Evolutionary conservation across 2,329 filamentous ascomycete genomes (phyloP), one percentile per base, ranked within the genome.

Genomic region (Fusarium avenaceum): DNA sequence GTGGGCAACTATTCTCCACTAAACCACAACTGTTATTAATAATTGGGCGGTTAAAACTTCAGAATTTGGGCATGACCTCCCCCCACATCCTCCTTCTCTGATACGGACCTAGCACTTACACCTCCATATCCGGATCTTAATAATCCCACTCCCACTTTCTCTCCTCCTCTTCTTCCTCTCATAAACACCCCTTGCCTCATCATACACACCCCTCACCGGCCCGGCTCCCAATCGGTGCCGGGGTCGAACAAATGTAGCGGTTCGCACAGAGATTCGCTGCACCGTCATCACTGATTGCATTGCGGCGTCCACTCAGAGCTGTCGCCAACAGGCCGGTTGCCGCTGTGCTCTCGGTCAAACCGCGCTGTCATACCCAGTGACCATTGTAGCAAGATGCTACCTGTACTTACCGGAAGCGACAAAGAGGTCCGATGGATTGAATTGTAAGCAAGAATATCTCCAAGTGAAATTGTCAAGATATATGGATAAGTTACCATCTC

Each of bases 151-250:
- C 28, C 28, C 10, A 30, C 7, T 9, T 26, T 26, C 26, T 26
- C 26, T 26, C 7, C 26, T 26, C 7, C 26, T 30, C 14, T 6
- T 17, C 20, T 48, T 33, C 39, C 57, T 39, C 44, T 59, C 64
- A 68, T 56, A 55, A 49, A 70, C 62, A 30, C 63, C 67, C 40
- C 46, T 39, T 33, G 17, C 43, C 28, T 49, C 45, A 57, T 63
- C 66, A 64, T 57, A 64, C 48, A 64, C 63, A 35, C 63, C 57
- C 17, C 63, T 48, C 44, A 15, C 67, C 67, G 67, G 67, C 44
- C 67, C 67, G 67, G 67, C 64, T 67, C 51, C 39, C 24, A 64
- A 43, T 55, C 57, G 48, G 56, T 66, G 51, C 67, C 67, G 58
- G 66, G 62, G 32, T 63, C 60, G 52, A 48, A 43, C 33, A 47